Conservation (phyloP, 495 filamentous ascomycete genomes). For the Penicillium egyptiacum region DNA sequence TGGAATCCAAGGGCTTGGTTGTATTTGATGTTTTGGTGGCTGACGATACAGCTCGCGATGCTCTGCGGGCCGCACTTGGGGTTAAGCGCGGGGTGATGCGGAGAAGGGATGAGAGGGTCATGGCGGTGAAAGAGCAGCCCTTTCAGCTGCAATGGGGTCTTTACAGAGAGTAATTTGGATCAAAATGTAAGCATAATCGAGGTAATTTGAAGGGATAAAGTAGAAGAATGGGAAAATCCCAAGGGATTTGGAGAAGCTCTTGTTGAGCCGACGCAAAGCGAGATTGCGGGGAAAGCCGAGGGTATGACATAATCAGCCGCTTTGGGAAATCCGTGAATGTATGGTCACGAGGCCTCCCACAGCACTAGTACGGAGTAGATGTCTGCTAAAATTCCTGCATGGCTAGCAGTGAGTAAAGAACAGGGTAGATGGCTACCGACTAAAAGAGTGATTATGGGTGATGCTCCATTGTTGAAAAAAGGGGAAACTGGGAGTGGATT, state of each 20-base stretch:
- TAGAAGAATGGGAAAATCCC: slow-evolving; percentile 10
- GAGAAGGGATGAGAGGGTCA: slow-evolving; percentile 50
- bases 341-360: not conserved
- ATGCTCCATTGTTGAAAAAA: not conserved
- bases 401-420: not conserved
- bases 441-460: not conserved
- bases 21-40: slow-evolving; percentile 23
- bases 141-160: slow-evolving; percentile 10
- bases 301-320: slow-evolving; percentile 25
- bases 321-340: slow-evolving; percentile 2
- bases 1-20: slow-evolving; percentile 66
- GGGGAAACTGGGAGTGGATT: not conserved
- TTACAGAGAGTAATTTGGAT: slow-evolving; percentile 9
- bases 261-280: slow-evolving; percentile 47
- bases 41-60: slow-evolving; percentile 39
- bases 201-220: slow-evolving; percentile 9
- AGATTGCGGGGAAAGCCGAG: slow-evolving; percentile 41
- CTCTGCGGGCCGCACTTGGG: slow-evolving; percentile 36
- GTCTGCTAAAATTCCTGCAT: not conserved
- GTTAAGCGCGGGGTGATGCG: slow-evolving; percentile 45
- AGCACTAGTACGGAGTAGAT: not conserved
- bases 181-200: slow-evolving; percentile 24
- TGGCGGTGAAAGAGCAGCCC: slow-evolving; percentile 23
- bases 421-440: no score
- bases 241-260: slow-evolving; percentile 13